A percentile compares a stretch with the other conserved stretches of the same genome.
phyloP scores from a whole-genome alignment of 306 rosid genomes.

The Inga oerstediana region DNA sequence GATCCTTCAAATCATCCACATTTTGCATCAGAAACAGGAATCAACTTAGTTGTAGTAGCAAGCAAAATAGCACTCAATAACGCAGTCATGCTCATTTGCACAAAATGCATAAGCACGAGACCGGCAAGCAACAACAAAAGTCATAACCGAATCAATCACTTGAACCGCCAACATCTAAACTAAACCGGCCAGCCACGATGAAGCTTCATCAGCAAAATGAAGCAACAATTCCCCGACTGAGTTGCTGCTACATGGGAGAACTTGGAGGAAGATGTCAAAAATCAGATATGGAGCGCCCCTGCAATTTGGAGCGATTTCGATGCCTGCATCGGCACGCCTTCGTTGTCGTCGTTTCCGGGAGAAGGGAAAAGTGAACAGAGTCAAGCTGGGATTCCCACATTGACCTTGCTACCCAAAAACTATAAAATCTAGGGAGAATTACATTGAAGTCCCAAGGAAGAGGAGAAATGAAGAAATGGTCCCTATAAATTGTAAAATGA shows the following conservation, averaged over 20 bases:
- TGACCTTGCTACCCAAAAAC: background rate
- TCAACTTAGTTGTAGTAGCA: background rate
- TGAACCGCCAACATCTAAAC: background rate
- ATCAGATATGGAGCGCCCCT: background rate
- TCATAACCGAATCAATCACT: background rate
- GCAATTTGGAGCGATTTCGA: background rate
- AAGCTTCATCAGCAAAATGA: background rate
- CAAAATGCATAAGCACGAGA: background rate
- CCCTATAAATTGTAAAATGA: no score
- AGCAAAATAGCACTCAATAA: background rate
- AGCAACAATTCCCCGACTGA: background rate
- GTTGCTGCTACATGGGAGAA: background rate
- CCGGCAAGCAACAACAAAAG: background rate
- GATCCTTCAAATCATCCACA: background rate
- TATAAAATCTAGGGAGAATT: no score
- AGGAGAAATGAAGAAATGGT: no score
- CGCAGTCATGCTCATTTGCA: background rate
- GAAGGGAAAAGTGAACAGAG: no score
- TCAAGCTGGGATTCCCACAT: background rate
- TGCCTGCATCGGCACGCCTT: background rate
- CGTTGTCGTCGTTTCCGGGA: background rate
- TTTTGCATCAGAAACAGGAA: background rate
- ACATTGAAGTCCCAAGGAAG: no score
- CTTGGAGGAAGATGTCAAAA: background rate
- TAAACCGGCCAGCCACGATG: background rate